These are phyloP conservation scores for Rosa persica DNA, from an alignment of 306 rosid species.

Conservation along the genomic window DNA sequence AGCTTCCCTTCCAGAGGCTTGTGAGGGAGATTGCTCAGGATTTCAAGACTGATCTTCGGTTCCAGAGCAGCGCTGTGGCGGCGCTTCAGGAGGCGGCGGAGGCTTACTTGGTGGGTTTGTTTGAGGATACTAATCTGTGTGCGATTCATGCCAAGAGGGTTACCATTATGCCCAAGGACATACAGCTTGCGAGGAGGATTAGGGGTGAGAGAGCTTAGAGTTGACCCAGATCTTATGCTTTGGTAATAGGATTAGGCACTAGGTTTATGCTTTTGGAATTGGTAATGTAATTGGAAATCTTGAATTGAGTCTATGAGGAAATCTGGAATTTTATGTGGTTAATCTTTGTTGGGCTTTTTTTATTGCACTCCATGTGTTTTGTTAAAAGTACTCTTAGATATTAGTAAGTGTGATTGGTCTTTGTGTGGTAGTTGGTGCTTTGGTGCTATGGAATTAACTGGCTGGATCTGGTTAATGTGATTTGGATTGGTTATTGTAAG, in stretches of 20 bases:
- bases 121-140: constrained; percentile 5
- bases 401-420: neutral
- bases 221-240: neutral
- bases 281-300: neutral
- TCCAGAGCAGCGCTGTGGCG: constrained; percentile 3
- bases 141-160: constrained; percentile 15
- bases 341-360: neutral
- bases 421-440: too few relatives aligned
- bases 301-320: neutral
- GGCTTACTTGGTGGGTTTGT: neutral
- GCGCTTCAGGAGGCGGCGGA: constrained; percentile 11
- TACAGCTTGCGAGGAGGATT: constrained; percentile 1
- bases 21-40: constrained; percentile 8
- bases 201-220: constrained; percentile 1
- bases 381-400: neutral
- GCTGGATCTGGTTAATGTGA: too few relatives aligned
- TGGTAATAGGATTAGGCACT: neutral
- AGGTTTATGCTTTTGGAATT: neutral
- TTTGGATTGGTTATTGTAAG: too few relatives aligned
- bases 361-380: neutral
- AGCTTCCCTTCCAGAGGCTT: constrained; percentile 5
- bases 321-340: neutral
- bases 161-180: constrained; percentile 5
- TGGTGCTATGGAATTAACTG: too few relatives aligned
- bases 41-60: neutral